Conservation (phyloP, 495 filamentous ascomycete species). For the Aspergillus steynii region DNA sequence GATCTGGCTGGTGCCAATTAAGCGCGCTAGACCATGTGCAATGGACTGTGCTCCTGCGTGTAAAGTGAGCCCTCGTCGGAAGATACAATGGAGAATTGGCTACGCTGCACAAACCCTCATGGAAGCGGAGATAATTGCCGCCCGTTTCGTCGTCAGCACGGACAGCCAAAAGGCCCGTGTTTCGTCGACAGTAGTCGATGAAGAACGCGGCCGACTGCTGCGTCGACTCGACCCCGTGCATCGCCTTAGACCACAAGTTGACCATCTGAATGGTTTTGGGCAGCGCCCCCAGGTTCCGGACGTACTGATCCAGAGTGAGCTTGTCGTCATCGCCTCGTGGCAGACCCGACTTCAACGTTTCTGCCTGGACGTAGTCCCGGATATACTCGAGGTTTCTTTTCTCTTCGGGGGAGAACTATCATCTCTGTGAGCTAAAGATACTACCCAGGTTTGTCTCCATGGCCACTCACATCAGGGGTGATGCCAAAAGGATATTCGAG, state of each 20-base stretch:
- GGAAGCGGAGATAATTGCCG: slow-evolving; percentile 35
- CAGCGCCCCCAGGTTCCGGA: slow-evolving; percentile 20
- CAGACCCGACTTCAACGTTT: slow-evolving; percentile 15
- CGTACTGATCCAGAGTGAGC: slow-evolving; percentile 30
- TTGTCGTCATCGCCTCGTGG: slow-evolving; percentile 23
- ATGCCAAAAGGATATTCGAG: slow-evolving; percentile 13
- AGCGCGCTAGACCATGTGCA: slow-evolving; percentile 23
- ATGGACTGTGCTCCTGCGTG: slow-evolving; percentile 35
- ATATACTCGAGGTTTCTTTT: slow-evolving; percentile 19
- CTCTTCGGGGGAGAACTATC: slow-evolving; percentile 33
- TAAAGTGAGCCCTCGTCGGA: neutral
- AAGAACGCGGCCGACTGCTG: slow-evolving; percentile 47
- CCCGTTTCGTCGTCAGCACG: slow-evolving; percentile 39
- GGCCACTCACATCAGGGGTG: slow-evolving; percentile 8
- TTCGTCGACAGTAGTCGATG: slow-evolving; percentile 46
- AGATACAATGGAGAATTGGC: too few relatives aligned
- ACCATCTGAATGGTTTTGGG: slow-evolving; percentile 25
- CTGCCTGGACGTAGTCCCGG: slow-evolving; percentile 14
- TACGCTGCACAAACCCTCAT: neutral
- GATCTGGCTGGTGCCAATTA: slow-evolving; percentile 21
- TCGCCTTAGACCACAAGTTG: slow-evolving; percentile 36
- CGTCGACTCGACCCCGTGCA: slow-evolving; percentile 41
- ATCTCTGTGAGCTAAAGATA: neutral
- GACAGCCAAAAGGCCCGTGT: slow-evolving; percentile 37
- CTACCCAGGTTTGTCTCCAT: neutral